A percentile compares a stretch with the other conserved stretches of the same genome.
These are phyloP conservation scores for Macrotyloma uniflorum DNA, from an alignment of 306 rosid species.

Conservation along the genomic window DNA sequence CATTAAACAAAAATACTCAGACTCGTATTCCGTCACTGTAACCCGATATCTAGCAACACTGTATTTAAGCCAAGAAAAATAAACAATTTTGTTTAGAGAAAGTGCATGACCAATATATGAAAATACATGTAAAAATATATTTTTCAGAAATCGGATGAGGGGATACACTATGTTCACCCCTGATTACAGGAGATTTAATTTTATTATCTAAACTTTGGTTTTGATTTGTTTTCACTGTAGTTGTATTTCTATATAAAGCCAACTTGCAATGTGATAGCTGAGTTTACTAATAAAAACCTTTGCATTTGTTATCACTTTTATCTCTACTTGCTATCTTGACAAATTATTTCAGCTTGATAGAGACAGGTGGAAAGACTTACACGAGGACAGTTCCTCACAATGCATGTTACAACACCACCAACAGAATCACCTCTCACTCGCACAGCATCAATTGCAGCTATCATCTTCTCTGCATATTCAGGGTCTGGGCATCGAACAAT, in stretches of 20 bases:
- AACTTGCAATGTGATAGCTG: neutral
- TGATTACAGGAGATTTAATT: neutral
- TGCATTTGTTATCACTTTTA: conserved; percentile 24
- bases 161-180: neutral
- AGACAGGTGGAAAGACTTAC: conserved; percentile 53
- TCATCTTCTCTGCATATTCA: conserved; percentile 96
- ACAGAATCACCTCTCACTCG: conserved; percentile 91
- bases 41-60: too few species aligned
- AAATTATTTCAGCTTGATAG: conserved; percentile 3
- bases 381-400: conserved; percentile 85
- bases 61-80: neutral
- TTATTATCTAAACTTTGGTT: neutral
- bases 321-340: conserved; percentile 18
- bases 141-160: neutral
- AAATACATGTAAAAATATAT: neutral
- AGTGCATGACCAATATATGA: neutral
- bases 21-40: too few species aligned
- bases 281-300: conserved; percentile 16
- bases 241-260: conserved; percentile 16
- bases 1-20: too few species aligned
- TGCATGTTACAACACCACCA: conserved; percentile 94
- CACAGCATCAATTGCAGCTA: conserved; percentile 80
- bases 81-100: neutral
- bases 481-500: conserved; percentile 96
- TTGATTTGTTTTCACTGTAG: neutral